Base-by-base conservation (phyloP, 163 green algal genomes). In the Chlorella variabilis region DNA sequence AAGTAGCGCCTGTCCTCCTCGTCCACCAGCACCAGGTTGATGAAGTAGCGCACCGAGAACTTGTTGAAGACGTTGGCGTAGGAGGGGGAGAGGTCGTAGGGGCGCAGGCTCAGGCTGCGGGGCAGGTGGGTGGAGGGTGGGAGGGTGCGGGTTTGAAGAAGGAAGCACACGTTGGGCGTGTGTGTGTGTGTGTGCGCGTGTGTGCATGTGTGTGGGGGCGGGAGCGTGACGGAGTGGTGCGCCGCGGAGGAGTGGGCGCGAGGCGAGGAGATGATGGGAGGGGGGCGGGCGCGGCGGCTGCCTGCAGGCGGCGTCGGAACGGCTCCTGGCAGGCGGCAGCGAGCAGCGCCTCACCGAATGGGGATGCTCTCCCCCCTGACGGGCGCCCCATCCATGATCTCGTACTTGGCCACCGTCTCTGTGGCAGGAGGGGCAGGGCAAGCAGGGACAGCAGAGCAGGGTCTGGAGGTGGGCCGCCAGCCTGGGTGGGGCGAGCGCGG, bases 21-120 rank as follows among this genome's bases (percentile, higher is more conserved):
- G 85, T 99, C 97, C 74, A 99, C 95, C 76, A 99, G 91, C 81
- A 99, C 97, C 67, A 99, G 91, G 88, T 99, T 99, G 18, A 99
- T 87, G 84, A 94, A 98, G 92, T 99, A 99, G 71, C 94, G 93
- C 25, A 99, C 97, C 39, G 85, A 95, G 88, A 99, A 99, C 87
- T 97, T 98, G 91, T 98, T 97, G 90, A 96, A 94, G 48, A 98
- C 91, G 42, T 97, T 96, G 29, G 89, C 89, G 87, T 99, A 98
- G 8, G 94, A 97, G 20, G 97, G 97, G 25, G 94, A 96, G 27
- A 99, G 87, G 79, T 99, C 94, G 80, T 98, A 99, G 2, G 97
- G 95, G 29, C 88, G 92, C 63, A 99, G 89, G 83, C 96, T 98
- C 85, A 99, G 87, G 83, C 94, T 95, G 86, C 56, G 21, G 27